Evolutionary conservation across 768 basidiomycete species (phyloP), one percentile per base, ranked within the genome.

Genomic region (Flagelloscypha sp.): DNA sequence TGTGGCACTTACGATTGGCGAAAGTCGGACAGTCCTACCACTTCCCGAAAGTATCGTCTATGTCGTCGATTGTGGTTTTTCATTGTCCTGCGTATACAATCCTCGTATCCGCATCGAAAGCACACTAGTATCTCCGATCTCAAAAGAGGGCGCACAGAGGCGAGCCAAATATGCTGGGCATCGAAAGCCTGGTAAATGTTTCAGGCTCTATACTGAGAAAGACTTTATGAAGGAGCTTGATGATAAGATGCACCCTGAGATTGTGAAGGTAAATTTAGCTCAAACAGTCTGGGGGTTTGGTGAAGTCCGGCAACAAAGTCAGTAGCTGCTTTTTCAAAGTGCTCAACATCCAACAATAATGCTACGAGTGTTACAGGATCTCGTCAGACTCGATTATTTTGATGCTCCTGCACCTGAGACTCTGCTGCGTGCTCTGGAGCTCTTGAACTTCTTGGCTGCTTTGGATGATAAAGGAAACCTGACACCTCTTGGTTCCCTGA

Each of bases 1-100:
- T 30, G 52, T 69, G 3, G 48, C 66, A 5, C 68, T 64, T 28
- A 68, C 68, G 45, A 62, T 69, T 31, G 67, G 66, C 27, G 66
- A 69, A 43, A 67, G 66, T 9, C 55, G 68, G 45, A 68, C 67
- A 7, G 63, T 69, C 19, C n/a, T n/a, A n/a, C n/a, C n/a, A n/a
- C n/a, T n/a, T n/a, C n/a, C n/a, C n/a, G 61, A 65, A 2, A 61
- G 62, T 2, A 57, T 69, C 23, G 46, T 47, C 23, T 66, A 55
- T 33, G 67, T 69, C 16, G 52, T 69, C 23, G 67, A 69, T 47
- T 51, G 59, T 13, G 67, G 67, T 0, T 48, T 57, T 27, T 57
- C 58, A 27, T 66, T 65, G 49, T 61, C 64, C 47, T 61, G 62
- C 48, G 47, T 55, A 36, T 66, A 57, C 42, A 50, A 59, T 34